Conservation (phyloP, 2,329 filamentous ascomycete species). For the Aspergillus glaucus region DNA sequence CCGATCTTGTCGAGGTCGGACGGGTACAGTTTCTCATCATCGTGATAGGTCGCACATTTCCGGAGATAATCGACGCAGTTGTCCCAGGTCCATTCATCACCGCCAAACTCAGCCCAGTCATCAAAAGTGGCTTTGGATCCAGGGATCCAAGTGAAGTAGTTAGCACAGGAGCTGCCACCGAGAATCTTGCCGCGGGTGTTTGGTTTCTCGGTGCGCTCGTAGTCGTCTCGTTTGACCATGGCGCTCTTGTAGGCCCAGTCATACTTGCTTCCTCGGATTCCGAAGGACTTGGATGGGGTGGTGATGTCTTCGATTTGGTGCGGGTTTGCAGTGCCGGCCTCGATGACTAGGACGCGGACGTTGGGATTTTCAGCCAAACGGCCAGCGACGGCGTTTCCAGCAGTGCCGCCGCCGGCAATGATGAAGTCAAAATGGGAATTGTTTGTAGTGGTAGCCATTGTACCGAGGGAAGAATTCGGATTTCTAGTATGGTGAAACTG, state of each 20-base stretch:
- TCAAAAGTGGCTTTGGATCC: constrained; percentile 54
- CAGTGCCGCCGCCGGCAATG: constrained; percentile 32
- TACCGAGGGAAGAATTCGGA: neutral
- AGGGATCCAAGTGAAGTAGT: constrained; percentile 60
- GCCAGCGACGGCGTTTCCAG: constrained; percentile 39
- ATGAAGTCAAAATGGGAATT: constrained; percentile 22
- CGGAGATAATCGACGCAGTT: constrained; percentile 46
- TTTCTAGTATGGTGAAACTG: neutral
- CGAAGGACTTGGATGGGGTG: constrained; percentile 52
- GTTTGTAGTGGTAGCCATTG: constrained; percentile 8
- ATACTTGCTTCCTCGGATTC: constrained; percentile 51
- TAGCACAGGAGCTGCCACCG: constrained; percentile 53
- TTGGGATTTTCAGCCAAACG: constrained; percentile 48
- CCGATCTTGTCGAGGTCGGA: constrained; percentile 49
- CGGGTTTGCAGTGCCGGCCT: constrained; percentile 40
- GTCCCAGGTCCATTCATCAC: constrained; percentile 52
- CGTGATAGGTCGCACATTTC: constrained; percentile 54
- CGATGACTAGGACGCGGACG: constrained; percentile 34
- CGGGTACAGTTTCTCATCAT: constrained; percentile 45
- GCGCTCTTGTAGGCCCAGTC: constrained; percentile 60
- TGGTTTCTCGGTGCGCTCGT: constrained; percentile 57
- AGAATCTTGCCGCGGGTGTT: constrained; percentile 57
- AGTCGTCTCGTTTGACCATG: constrained; percentile 51
- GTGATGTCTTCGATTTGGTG: constrained; percentile 48
- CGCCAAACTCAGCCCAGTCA: constrained; percentile 43